Percentiles rank a stretch among this genome's conserved stretches.
Conservation (phyloP, 495 filamentous ascomycete genomes). For the Penicillium longicatenatum region DNA sequence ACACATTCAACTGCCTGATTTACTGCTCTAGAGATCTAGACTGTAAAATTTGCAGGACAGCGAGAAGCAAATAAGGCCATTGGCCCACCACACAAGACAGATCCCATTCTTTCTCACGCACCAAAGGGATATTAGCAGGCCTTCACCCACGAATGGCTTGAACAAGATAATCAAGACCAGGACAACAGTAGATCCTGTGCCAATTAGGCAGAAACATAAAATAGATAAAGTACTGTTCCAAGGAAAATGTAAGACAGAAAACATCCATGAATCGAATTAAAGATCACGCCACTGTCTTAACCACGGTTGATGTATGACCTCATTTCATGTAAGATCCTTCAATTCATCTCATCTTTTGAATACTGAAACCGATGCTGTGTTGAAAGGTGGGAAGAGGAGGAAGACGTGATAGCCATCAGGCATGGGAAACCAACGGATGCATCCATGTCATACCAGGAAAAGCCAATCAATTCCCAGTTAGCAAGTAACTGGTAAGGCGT, state of each 20-base stretch:
- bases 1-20: slow-evolving; percentile 19
- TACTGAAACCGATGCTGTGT: slow-evolving; percentile 10
- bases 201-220: slow-evolving; percentile 14
- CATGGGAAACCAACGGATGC: background rate
- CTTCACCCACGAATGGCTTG: slow-evolving; percentile 5
- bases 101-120: background rate
- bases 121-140: background rate
- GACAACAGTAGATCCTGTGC: slow-evolving; percentile 10
- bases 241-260: slow-evolving; percentile 15
- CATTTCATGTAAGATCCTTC: slow-evolving; percentile 2
- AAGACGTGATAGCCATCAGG: slow-evolving; percentile 14
- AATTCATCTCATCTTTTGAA: slow-evolving; percentile 4
- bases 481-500: background rate
- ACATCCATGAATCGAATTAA: slow-evolving; percentile 23
- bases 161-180: slow-evolving; percentile 18
- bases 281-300: slow-evolving; percentile 18
- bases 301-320: slow-evolving; percentile 4
- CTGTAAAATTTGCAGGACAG: background rate
- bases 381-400: slow-evolving; percentile 19
- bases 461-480: background rate
- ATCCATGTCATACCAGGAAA: slow-evolving; percentile 17
- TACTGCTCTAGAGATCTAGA: background rate
- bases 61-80: background rate
- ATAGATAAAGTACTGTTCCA: slow-evolving; percentile 15
- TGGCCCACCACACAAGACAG: background rate